These are phyloP conservation scores for Cladosporium sphaerospermum DNA, from an alignment of 2,329 filamentous ascomycete genomes.

Conservation along the genomic window DNA sequence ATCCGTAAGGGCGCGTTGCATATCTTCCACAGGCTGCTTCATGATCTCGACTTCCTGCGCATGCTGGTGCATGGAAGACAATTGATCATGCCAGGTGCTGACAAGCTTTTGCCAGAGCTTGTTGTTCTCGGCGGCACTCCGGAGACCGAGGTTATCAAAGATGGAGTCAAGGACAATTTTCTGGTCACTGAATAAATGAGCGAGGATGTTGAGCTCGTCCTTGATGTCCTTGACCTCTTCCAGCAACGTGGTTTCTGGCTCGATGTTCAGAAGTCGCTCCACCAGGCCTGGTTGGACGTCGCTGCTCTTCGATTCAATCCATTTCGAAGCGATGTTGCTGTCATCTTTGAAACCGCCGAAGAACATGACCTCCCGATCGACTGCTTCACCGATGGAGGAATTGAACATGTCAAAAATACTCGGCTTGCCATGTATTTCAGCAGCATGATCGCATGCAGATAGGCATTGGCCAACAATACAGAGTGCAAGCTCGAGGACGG, in stretches of 20 bases:
- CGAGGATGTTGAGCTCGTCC: constrained; percentile 60
- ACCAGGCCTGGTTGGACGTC: constrained; percentile 38
- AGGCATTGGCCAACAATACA: constrained; percentile 56
- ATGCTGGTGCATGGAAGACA: constrained; percentile 16
- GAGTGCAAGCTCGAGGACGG: constrained; percentile 57
- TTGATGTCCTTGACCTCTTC: constrained; percentile 62
- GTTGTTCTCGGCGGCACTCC: background rate
- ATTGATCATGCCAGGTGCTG: background rate
- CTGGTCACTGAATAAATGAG: constrained; percentile 47
- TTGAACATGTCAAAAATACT: constrained; percentile 65
- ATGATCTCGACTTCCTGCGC: constrained; percentile 53
- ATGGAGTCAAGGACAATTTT: constrained; percentile 36
- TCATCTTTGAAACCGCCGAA: constrained; percentile 24
- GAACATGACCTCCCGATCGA: constrained; percentile 39
- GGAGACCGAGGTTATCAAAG: background rate
- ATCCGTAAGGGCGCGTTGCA: constrained; percentile 56
- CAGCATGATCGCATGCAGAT: constrained; percentile 49
- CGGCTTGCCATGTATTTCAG: background rate
- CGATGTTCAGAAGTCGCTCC: constrained; percentile 55
- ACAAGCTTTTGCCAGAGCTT: background rate
- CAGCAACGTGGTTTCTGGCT: constrained; percentile 54
- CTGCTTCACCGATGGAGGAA: constrained; percentile 50
- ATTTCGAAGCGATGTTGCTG: background rate
- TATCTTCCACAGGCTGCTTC: constrained; percentile 55
- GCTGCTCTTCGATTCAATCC: constrained; percentile 29